phyloP scores from a whole-genome alignment of 768 basidiomycete species.

The Pleurotus platypus region DNA sequence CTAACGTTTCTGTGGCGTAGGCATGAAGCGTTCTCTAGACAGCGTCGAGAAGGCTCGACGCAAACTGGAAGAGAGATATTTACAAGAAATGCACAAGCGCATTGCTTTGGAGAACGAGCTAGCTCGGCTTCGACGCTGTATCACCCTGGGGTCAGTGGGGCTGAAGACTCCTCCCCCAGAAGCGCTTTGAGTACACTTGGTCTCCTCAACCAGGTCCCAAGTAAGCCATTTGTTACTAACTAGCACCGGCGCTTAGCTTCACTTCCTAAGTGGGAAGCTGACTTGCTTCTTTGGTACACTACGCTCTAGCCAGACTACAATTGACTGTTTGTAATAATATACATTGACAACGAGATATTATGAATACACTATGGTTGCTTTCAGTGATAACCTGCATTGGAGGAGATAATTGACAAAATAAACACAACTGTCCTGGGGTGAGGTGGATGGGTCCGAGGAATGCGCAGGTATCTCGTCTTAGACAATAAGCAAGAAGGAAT shows the following conservation, averaged over 20 bases:
- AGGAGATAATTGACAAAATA: background rate
- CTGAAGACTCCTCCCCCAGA: background rate
- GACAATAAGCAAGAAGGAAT: background rate
- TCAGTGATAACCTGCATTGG: background rate
- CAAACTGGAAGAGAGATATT: conserved; percentile 10
- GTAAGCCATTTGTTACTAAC: too few species aligned
- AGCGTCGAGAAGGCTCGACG: conserved; percentile 13
- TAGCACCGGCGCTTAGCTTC: background rate
- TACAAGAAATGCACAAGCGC: conserved; percentile 12
- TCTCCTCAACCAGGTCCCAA: too few species aligned
- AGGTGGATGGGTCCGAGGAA: background rate
- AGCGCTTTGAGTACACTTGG: background rate
- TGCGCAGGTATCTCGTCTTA: background rate
- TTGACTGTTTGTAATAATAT: background rate
- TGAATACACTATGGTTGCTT: background rate
- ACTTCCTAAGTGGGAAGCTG: background rate
- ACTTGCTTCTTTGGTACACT: background rate
- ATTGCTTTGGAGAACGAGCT: conserved; percentile 11
- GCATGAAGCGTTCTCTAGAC: conserved; percentile 11
- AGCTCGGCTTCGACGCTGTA: conserved; percentile 8
- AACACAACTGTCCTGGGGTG: too few species aligned
- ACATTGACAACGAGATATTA: background rate
- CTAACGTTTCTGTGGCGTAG: background rate
- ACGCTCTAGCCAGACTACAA: background rate
- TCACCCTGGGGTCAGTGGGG: background rate